Evolutionary conservation across 2,329 filamentous ascomycete genomes (phyloP).

Genomic region (Phyllosticta ampelicida): DNA sequence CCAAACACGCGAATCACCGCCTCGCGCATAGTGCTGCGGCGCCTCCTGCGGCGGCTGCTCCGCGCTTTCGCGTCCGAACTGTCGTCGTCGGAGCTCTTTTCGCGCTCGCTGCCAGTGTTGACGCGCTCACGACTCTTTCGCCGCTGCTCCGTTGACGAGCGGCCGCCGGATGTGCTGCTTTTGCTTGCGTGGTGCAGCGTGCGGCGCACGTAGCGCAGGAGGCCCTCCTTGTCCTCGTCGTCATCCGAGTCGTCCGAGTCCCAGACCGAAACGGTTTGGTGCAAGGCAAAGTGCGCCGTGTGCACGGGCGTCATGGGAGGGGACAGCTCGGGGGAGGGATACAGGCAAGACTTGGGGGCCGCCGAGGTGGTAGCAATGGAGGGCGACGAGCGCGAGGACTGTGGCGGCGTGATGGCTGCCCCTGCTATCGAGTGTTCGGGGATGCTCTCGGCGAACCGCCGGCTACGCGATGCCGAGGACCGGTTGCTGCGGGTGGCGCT

Average conservation of each 20-base stretch:
- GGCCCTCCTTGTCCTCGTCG: constrained; percentile 1
- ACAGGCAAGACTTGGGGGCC: background rate
- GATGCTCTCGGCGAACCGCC: background rate
- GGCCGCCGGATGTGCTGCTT: constrained; percentile 1
- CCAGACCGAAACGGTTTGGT: constrained; percentile 6
- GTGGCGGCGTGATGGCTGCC: background rate
- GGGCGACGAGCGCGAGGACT: background rate
- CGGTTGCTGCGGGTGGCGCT: background rate
- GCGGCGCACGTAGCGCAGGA: constrained; percentile 3
- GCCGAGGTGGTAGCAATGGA: background rate
- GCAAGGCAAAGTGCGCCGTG: constrained; percentile 1
- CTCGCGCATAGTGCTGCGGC: constrained; percentile 3
- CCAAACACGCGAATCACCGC: constrained; percentile 7
- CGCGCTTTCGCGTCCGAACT: background rate
- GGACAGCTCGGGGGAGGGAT: background rate
- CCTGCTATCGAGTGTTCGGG: background rate
- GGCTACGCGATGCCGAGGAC: background rate
- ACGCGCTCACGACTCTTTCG: background rate
- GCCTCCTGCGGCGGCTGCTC: background rate
- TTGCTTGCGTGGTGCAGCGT: constrained; percentile 7
- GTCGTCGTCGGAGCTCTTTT: background rate
- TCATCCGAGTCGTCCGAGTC: constrained; percentile 5
- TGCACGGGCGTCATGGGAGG: constrained; percentile 4
- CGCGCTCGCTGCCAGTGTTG: background rate
- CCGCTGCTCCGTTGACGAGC: background rate